Evolutionary conservation across 768 basidiomycete species (phyloP), one percentile per base, ranked within the genome.

Genomic region (Boletus speciosus): DNA sequence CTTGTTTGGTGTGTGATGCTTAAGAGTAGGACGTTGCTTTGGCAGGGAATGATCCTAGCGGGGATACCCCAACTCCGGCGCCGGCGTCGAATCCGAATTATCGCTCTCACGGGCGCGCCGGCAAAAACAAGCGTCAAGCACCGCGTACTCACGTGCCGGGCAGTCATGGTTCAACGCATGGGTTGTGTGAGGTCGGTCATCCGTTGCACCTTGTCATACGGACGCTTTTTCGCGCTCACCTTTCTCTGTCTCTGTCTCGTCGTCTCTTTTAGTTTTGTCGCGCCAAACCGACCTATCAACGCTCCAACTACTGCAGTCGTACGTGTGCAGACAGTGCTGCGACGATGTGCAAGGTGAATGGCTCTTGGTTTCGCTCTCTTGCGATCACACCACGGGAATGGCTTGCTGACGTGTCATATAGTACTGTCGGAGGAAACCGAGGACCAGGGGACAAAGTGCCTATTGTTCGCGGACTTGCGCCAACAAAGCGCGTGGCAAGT

Each of bases 271-370:
- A 73, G 72, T 63, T 63, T 51, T 86, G 85, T 61, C 78, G 78
- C 58, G 75, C 77, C 63, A 83, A 80, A 57, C 81, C 82, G 0
- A 80, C 82, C 58, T 76, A 76, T 57, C 77, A 74, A 56, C 76
- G 75, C 49, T 80, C 80, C 59, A 77, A 78, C 25, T 86, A 76
- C 57, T 86, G 85, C 59, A 80, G 84, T 56, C 83, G 81, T 70
- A 77, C 74, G 44, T 86, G 84, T 63, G 83, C 81, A 16, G 69
- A 75, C 8, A 59, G 70, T 37, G 82, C 82, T 19, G 61, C 60
- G 12, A 47, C 40, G 36, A 57, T 49, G 45, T 71, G 69, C 52
- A 67, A 71, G 27, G 67, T 61, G 21, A 25, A 58, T 34, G 1
- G 8, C 5, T 14, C 27, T 4, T 16, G 6, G 12, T 12, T 43